Evolutionary conservation across 495 filamentous ascomycete genomes (phyloP).

Genomic region (Penicillium macrosclerotiorum): DNA sequence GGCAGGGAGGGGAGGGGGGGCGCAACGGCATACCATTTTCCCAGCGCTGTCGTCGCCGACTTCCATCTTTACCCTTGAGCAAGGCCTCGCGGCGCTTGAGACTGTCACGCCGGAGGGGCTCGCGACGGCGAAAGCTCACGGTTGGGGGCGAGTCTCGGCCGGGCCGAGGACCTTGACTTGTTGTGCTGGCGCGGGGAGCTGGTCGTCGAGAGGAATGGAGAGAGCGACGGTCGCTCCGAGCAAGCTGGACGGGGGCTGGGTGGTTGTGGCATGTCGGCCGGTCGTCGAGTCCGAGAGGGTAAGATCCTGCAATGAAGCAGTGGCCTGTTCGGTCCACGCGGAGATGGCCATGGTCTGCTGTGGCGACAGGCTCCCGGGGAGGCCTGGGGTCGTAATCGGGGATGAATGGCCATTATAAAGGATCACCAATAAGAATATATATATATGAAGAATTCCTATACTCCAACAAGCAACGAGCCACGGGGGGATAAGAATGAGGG

Average conservation of each 20-base stretch:
- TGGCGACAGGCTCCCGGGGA: slow-evolving; percentile 35
- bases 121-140: slow-evolving; percentile 42
- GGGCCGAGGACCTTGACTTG: slow-evolving; percentile 21
- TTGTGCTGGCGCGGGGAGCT: slow-evolving; percentile 19
- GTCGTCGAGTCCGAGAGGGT: slow-evolving; percentile 35
- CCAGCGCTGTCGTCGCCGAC: slow-evolving; percentile 81
- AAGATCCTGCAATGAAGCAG: slow-evolving; percentile 41
- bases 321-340: slow-evolving; percentile 52
- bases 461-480: too few relatives aligned
- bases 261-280: slow-evolving; percentile 9
- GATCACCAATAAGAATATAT: slow-evolving; percentile 1
- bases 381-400: slow-evolving; percentile 27
- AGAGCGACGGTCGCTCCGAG: slow-evolving; percentile 43
- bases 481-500: slow-evolving; percentile 6
- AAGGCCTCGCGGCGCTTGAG: slow-evolving; percentile 71
- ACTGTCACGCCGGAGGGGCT: slow-evolving; percentile 57
- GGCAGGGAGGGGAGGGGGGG: not conserved
- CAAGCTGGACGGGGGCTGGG: slow-evolving; percentile 23
- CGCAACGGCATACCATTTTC: slow-evolving; percentile 84
- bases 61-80: slow-evolving; percentile 92
- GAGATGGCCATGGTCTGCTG: slow-evolving; percentile 48
- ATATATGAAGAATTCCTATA: not conserved
- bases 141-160: slow-evolving; percentile 25
- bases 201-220: slow-evolving; percentile 52
- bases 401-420: slow-evolving; percentile 42